Base-by-base conservation (phyloP, 2,329 filamentous ascomycete species). In the Biscogniauxia sp. region DNA sequence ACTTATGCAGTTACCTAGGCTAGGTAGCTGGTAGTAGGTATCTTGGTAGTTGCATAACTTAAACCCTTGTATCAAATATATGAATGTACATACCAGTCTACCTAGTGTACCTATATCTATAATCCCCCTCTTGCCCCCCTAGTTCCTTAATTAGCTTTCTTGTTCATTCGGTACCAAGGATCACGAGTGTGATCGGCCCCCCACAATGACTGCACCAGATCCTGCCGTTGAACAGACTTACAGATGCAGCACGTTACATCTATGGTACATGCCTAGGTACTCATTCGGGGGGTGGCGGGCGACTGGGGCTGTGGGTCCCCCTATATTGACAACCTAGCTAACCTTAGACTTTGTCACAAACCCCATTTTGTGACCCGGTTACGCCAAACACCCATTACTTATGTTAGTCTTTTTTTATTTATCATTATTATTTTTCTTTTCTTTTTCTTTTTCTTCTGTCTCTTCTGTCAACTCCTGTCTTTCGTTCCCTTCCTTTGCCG, bases 171-270 rank as follows among this genome's bases (percentile, higher is more conserved):
- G 59, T 56, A 61, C 62, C 63, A 67, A 64, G 66, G 65, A 65
- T 64, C 64, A 61, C 59, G 60, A 66, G 63, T 66, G 64, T 66
- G 66, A 69, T 66, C 64, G 66, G 54, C 67, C 61, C 67, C 64
- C 67, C 66, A 68, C 67, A 68, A 66, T 63, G 62, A 64, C 58
- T 64, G 66, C 63, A 63, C 64, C 62, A 68, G 37, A 66, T 65
- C 66, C 64, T 64, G 64, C 63, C 54, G 64, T 69, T 66, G 45
- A 66, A 64, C 66, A 57, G 56, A 58, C 45, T 57, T 63, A 66
- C 62, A 64, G 13, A 45, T 45, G n/a, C n/a, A n/a, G n/a, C n/a
- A n/a, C n/a, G 37, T n/a, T 45, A 45, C 37, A 45, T 45, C 15
- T 45, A 45, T 45, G 37, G 37, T 45, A 45, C 37, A 41, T n/a